A percentile compares a stretch with the other conserved stretches of the same genome.
Conservation (phyloP, 2,329 filamentous ascomycete genomes). For the Chrysoporthe deuterocubensis region DNA sequence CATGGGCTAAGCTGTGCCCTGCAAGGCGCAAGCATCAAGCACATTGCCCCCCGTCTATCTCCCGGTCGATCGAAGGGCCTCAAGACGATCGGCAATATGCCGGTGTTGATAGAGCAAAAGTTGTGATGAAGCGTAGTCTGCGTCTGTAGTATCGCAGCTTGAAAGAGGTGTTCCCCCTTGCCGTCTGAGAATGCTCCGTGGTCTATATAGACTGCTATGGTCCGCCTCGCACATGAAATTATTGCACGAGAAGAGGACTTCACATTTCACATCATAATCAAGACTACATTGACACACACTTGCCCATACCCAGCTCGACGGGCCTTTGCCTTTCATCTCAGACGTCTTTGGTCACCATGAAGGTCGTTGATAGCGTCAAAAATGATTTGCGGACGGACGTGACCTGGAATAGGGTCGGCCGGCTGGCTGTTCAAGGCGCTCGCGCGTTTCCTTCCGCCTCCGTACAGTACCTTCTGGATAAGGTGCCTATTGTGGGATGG, state of each 20-base stretch:
- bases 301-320: not conserved
- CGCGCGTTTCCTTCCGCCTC: constrained; percentile 54
- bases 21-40: not conserved
- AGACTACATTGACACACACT: not conserved
- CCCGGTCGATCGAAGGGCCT: not conserved
- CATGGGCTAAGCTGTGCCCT: not conserved
- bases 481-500: constrained; percentile 66
- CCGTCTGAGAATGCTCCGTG: not conserved
- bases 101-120: not conserved
- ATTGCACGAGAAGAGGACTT: not conserved
- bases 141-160: not conserved
- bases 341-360: constrained; percentile 27
- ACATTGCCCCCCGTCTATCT: not conserved
- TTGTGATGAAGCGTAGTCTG: too few relatives aligned
- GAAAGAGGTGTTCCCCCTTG: not conserved
- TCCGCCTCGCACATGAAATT: not conserved
- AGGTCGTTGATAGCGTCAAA: constrained; percentile 34
- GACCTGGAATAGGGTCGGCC: constrained; percentile 41
- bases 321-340: not conserved
- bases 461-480: constrained; percentile 60
- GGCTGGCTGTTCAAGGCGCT: constrained; percentile 37
- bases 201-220: not conserved
- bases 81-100: not conserved
- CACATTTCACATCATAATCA: not conserved
- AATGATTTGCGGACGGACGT: constrained; percentile 43